Conservation (phyloP, 352 stramenopile species). For the Phytophthora pseudosyringae region DNA sequence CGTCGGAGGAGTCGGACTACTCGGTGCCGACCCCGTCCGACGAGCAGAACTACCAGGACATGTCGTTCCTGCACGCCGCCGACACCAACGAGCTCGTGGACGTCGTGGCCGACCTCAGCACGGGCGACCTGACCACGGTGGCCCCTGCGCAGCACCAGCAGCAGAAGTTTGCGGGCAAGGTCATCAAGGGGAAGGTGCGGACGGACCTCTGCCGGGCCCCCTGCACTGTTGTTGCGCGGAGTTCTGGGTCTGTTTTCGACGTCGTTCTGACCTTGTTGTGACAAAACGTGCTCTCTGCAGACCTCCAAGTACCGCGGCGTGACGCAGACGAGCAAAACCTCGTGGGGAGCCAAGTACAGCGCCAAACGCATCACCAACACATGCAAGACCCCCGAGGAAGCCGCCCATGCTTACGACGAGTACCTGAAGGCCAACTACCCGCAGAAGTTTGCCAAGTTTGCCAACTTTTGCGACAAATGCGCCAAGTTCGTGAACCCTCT, state of each 20-base stretch:
- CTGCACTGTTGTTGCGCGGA: conserved; percentile 8
- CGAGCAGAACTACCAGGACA: conserved; percentile 80
- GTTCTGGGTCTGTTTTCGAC: conserved; percentile 11
- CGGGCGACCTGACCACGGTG: conserved; percentile 52
- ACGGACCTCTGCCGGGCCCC: background rate
- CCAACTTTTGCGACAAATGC: conserved; percentile 88
- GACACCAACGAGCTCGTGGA: conserved; percentile 72
- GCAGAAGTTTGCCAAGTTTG: conserved; percentile 87
- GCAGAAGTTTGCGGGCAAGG: conserved; percentile 69
- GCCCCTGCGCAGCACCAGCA: conserved; percentile 30
- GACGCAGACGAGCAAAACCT: conserved; percentile 88
- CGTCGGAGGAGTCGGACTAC: conserved; percentile 87
- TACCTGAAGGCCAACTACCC: conserved; percentile 86
- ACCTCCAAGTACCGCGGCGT: conserved; percentile 90
- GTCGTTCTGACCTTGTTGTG: conserved; percentile 16
- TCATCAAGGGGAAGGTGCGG: conserved; percentile 83
- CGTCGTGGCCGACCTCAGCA: conserved; percentile 62
- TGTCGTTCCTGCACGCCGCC: conserved; percentile 67
- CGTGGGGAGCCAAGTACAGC: conserved; percentile 89
- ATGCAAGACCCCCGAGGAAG: conserved; percentile 88
- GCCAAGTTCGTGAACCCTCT: conserved; percentile 85
- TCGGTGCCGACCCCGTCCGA: conserved; percentile 68
- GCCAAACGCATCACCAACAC: conserved; percentile 90
- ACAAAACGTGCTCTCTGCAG: conserved; percentile 33
- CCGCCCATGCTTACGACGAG: conserved; percentile 79